Evolutionary conservation across 495 filamentous ascomycete species (phyloP).

Genomic region (Neurospora tetrasperma): DNA sequence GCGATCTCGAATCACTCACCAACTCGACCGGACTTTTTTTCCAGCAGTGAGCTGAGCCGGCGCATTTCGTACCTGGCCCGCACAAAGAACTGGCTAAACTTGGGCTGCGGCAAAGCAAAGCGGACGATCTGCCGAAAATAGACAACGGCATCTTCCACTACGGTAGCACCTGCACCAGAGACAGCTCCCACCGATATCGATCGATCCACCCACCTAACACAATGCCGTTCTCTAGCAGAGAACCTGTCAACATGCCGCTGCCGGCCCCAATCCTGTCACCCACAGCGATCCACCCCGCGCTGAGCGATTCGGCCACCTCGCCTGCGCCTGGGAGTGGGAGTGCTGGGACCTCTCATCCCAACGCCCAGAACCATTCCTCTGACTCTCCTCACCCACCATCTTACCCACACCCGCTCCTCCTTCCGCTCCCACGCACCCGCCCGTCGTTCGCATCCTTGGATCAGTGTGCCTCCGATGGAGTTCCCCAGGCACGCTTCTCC

Average conservation of each 20-base stretch:
- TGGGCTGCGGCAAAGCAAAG: not conserved
- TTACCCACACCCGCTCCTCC: conserved; percentile 10
- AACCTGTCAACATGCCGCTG: conserved; percentile 20
- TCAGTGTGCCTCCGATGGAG: conserved; percentile 11
- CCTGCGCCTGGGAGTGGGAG: not conserved
- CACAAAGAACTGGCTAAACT: not conserved
- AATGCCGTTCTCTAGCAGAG: conserved; percentile 3
- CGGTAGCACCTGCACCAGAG: conserved; percentile 18
- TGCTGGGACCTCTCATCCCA: not conserved
- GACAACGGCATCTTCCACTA: conserved; percentile 7
- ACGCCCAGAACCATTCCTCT: not conserved
- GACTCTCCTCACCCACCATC: not conserved
- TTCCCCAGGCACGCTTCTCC: conserved; percentile 12
- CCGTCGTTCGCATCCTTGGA: conserved; percentile 3
- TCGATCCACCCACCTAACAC: conserved; percentile 10
- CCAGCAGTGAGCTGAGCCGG: not conserved
- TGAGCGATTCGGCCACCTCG: conserved; percentile 14
- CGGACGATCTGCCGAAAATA: not conserved
- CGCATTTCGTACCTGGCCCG: not conserved
- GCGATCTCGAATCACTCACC: not conserved
- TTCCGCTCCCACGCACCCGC: conserved; percentile 6
- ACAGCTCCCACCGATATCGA: conserved; percentile 16
- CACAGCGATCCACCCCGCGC: conserved; percentile 31
- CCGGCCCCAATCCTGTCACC: conserved; percentile 27
- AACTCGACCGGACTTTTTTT: not conserved